Evolutionary conservation across 306 rosid genomes (phyloP).

Genomic region (Trifolium pratense): DNA sequence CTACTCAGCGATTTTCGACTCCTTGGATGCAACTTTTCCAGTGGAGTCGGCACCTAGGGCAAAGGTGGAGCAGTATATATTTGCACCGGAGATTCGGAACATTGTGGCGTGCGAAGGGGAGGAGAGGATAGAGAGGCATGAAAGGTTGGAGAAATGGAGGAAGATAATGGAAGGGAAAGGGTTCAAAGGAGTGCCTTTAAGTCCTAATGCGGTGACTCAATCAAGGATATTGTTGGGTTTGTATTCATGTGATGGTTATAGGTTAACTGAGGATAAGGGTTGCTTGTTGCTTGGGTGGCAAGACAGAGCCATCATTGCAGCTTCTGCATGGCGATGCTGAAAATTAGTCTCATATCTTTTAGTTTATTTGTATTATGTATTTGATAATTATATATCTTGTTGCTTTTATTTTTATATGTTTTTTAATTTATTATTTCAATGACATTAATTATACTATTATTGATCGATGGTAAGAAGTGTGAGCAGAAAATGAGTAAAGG

Average conservation of each 20-base stretch:
- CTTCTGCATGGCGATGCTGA: constrained; percentile 94
- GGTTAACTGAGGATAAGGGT: constrained; percentile 83
- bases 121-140: constrained; percentile 82
- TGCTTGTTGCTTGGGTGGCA: constrained; percentile 93
- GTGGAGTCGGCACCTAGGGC: constrained; percentile 76
- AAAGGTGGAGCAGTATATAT: constrained; percentile 93
- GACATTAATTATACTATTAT: not conserved
- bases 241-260: constrained; percentile 82
- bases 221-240: constrained; percentile 80
- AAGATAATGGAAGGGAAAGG: constrained; percentile 89
- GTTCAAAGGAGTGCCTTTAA: constrained; percentile 69
- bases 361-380: not conserved
- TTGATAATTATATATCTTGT: not conserved
- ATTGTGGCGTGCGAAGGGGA: constrained; percentile 81
- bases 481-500: too few relatives aligned
- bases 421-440: not conserved
- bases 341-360: not conserved
- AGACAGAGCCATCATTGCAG: constrained; percentile 75
- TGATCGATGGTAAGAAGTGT: not conserved
- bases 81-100: constrained; percentile 85
- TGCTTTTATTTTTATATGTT: not conserved
- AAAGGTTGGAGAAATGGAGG: constrained; percentile 92
- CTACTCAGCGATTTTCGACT: constrained; percentile 85
- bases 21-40: constrained; percentile 86
- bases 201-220: constrained; percentile 91